Percentiles rank a stretch among this genome's conserved stretches.
These are phyloP conservation scores for Entelexis sorbosivorans DNA, from an alignment of 1,139 yeast genomes.

Conservation along the genomic window DNA sequence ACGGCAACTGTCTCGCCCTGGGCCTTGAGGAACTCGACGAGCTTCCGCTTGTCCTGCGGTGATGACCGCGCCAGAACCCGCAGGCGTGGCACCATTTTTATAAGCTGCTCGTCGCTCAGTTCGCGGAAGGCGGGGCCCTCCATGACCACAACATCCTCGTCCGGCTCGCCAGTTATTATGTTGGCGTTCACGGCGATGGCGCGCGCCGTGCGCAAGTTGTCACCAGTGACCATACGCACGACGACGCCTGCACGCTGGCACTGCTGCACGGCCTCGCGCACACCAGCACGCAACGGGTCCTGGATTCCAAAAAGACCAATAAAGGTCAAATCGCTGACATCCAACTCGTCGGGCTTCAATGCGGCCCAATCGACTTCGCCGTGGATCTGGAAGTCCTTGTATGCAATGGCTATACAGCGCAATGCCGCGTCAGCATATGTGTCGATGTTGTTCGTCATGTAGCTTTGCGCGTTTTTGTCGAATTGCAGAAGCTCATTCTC, in stretches of 20 bases:
- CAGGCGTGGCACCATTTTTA: conserved; percentile 52
- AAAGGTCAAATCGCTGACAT: conserved; percentile 26
- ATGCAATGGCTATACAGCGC: conserved; percentile 59
- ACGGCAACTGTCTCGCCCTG: conserved; percentile 94
- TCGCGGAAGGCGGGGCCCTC: conserved; percentile 87
- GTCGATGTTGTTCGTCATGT: conserved; percentile 26
- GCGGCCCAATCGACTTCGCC: conserved; percentile 38
- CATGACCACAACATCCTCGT: conserved; percentile 48
- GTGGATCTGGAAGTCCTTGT: conserved; percentile 60
- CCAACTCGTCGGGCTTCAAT: conserved; percentile 23
- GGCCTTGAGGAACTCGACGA: conserved; percentile 70
- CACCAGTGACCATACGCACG: conserved; percentile 97
- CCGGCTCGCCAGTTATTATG: conserved; percentile 41
- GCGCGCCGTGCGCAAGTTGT: conserved; percentile 75
- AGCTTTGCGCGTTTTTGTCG: background rate
- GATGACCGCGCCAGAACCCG: conserved; percentile 87
- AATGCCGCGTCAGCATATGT: conserved; percentile 30
- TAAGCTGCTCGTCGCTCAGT: conserved; percentile 48
- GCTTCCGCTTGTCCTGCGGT: conserved; percentile 83
- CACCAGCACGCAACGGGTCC: conserved; percentile 89
- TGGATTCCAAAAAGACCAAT: conserved; percentile 78
- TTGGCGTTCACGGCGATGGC: conserved; percentile 85
- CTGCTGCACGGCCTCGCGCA: conserved; percentile 71
- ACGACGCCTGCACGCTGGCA: conserved; percentile 87
- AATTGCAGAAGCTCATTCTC: background rate